Percentiles rank a stretch among this genome's conserved stretches.
Conservation (phyloP, 352 stramenopile species). For the Phytophthora boehmeriae region DNA sequence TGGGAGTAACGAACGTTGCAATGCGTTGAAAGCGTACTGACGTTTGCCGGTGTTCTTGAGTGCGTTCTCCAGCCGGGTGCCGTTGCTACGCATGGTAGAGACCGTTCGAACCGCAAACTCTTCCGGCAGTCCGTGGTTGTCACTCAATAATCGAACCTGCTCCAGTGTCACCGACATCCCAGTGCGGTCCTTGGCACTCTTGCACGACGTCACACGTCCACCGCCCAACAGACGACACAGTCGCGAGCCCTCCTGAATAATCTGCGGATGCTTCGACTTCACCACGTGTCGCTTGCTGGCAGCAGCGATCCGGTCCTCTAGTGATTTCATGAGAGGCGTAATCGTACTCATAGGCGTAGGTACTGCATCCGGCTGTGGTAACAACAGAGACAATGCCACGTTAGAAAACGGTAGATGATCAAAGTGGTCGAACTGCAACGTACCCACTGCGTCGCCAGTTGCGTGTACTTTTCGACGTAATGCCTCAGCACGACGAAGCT, state of each 20-base stretch:
- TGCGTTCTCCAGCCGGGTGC: slow-evolving; percentile 69
- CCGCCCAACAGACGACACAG: slow-evolving; percentile 87
- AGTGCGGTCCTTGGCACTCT: slow-evolving; percentile 96
- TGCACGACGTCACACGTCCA: slow-evolving; percentile 93
- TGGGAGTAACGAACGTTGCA: slow-evolving; percentile 77
- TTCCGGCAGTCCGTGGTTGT: slow-evolving; percentile 62
- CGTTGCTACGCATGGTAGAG: slow-evolving; percentile 80
- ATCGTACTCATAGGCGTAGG: slow-evolving; percentile 51
- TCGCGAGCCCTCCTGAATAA: slow-evolving; percentile 69
- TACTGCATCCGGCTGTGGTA: slow-evolving; percentile 45
- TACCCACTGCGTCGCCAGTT: slow-evolving; percentile 45
- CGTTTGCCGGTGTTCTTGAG: slow-evolving; percentile 83
- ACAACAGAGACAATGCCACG: slow-evolving; percentile 7
- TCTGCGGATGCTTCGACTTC: slow-evolving; percentile 80
- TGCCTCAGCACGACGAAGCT: slow-evolving; percentile 61
- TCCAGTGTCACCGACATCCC: slow-evolving; percentile 96
- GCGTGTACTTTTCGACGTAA: slow-evolving; percentile 72
- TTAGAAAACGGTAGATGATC: slow-evolving; percentile 12
- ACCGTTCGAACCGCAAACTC: slow-evolving; percentile 68
- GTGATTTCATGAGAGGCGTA: slow-evolving; percentile 42
- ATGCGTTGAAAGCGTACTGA: slow-evolving; percentile 76
- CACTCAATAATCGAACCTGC: slow-evolving; percentile 72
- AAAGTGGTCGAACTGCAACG: slow-evolving; percentile 2
- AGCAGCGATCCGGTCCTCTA: slow-evolving; percentile 57
- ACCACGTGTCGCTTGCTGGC: slow-evolving; percentile 70